A percentile compares a stretch with the other conserved stretches of the same genome.
These are phyloP conservation scores for Paxillus ammoniavirescens DNA, from an alignment of 768 basidiomycete genomes.

Conservation along the genomic window DNA sequence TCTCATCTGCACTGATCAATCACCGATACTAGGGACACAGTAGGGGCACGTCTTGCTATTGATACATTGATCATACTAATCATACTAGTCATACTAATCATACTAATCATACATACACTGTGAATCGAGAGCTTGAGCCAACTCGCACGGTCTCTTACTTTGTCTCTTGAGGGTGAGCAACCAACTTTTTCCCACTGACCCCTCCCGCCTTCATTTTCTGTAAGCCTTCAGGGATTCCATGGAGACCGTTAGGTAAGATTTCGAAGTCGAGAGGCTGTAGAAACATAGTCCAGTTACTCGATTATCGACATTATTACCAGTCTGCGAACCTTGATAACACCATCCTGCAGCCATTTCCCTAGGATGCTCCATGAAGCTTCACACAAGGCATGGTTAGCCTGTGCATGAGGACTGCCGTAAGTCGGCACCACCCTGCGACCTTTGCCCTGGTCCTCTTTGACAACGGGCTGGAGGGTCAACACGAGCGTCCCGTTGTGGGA, in stretches of 20 bases:
- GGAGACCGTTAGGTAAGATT: slow-evolving; percentile 41
- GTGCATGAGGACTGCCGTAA: slow-evolving; percentile 22
- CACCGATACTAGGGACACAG: background rate
- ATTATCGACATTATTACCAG: background rate
- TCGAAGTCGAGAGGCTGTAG: slow-evolving; percentile 40
- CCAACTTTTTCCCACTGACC: slow-evolving; percentile 45
- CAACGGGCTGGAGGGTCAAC: slow-evolving; percentile 20
- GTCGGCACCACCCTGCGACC: slow-evolving; percentile 20
- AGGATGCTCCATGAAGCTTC: slow-evolving; percentile 18
- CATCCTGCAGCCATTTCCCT: slow-evolving; percentile 25
- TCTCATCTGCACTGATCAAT: background rate
- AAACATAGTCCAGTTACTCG: background rate
- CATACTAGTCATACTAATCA: slow-evolving; percentile 20
- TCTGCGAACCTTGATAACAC: slow-evolving; percentile 22
- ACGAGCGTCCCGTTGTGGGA: slow-evolving; percentile 33
- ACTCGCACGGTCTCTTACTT: slow-evolving; percentile 5
- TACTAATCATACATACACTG: slow-evolving; percentile 3
- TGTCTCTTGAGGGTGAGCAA: slow-evolving; percentile 41
- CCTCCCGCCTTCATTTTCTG: slow-evolving; percentile 33
- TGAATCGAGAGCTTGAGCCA: background rate
- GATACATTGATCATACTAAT: background rate
- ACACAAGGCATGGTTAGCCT: slow-evolving; percentile 17
- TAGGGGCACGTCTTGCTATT: background rate
- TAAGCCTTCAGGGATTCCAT: slow-evolving; percentile 36
- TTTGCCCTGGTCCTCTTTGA: slow-evolving; percentile 22